phyloP scores from a whole-genome alignment of 208 protist species.

The Leishmania arabica region DNA sequence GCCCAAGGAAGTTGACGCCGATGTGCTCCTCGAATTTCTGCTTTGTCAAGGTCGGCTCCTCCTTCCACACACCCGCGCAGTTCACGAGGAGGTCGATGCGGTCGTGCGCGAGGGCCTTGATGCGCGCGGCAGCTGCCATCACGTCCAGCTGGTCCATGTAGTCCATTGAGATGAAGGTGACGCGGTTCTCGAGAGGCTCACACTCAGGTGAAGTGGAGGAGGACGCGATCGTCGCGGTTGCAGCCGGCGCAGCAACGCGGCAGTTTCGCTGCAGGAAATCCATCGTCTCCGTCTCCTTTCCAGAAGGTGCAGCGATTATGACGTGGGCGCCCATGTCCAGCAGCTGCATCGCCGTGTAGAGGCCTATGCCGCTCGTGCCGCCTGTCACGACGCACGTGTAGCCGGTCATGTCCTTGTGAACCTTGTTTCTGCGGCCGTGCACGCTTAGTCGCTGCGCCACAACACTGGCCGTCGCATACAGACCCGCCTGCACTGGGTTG shows the following conservation, averaged over 20 bases:
- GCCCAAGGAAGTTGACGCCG: conserved; percentile 79
- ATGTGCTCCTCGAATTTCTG: conserved; percentile 82
- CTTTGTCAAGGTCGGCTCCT: conserved; percentile 59
- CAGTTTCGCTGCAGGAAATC: conserved; percentile 50
- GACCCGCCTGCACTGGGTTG: conserved; percentile 32
- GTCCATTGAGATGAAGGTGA: conserved; percentile 63
- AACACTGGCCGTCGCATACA: conserved; percentile 52
- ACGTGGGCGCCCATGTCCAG: conserved; percentile 68
- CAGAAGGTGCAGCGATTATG: conserved; percentile 51
- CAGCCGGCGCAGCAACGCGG: not conserved
- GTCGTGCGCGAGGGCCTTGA: conserved; percentile 62
- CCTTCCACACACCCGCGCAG: conserved; percentile 75
- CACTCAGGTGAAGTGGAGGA: not conserved
- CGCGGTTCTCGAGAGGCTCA: conserved; percentile 45
- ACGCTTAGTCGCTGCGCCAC: conserved; percentile 68
- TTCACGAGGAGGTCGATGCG: conserved; percentile 81
- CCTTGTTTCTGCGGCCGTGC: conserved; percentile 50
- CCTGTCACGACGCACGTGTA: conserved; percentile 75
- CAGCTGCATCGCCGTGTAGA: conserved; percentile 75
- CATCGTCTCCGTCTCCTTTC: conserved; percentile 51
- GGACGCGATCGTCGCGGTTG: not conserved
- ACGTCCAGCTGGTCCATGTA: conserved; percentile 70
- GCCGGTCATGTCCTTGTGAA: conserved; percentile 59
- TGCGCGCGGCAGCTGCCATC: conserved; percentile 52
- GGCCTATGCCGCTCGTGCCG: conserved; percentile 76